Base-by-base conservation (phyloP, 2,329 filamentous ascomycete species). In the Hymenoscyphus salicellus region DNA sequence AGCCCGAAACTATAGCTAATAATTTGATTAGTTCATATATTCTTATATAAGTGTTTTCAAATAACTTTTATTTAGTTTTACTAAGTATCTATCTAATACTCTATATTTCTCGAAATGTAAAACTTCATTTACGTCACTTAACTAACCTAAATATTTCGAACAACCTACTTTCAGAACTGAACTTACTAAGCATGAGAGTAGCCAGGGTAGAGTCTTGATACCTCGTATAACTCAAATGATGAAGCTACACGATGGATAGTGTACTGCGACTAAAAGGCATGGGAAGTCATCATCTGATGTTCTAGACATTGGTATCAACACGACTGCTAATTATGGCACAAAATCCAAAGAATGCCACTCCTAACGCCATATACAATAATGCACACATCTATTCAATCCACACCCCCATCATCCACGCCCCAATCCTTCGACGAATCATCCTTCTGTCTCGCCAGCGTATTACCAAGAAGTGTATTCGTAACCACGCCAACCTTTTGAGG, bases 401-500 rank as follows among this genome's bases (percentile, higher is more conserved):
- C 73, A 10, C 66, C 70, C 28, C 73, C 73, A 60, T 73, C 72
- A 28, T 68, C 56, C 7, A 67, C 70, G 68, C 71, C 70, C 72
- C 70, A 73, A 20, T 65, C 70, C 46, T 66, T 68, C 1, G 63
- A 52, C 46, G 46, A 61, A 65, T 74, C 70, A 41, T 74, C 71
- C 46, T 74, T 74, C 63, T 73, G 69, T 58, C 72, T 67, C 8
- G 72, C 69, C 20, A 74, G 52, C 3, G 72, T 74, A 64, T 73
- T 75, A n/a, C 73, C 73, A 10, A 74, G 58, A 41, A 75, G 64
- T 10, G 69, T 74, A 66, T 73, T 75, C 28, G 74, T 74, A 8
- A 74, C 70, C 23, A 74, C 62, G 5, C 71, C 72, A 41, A 74
- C 71, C 46, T 62, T 69, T 49, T 74, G 71, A 14, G 70, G 73